phyloP scores from a whole-genome alignment of 73 alveolate genomes.

The Stentor roeselii region DNA sequence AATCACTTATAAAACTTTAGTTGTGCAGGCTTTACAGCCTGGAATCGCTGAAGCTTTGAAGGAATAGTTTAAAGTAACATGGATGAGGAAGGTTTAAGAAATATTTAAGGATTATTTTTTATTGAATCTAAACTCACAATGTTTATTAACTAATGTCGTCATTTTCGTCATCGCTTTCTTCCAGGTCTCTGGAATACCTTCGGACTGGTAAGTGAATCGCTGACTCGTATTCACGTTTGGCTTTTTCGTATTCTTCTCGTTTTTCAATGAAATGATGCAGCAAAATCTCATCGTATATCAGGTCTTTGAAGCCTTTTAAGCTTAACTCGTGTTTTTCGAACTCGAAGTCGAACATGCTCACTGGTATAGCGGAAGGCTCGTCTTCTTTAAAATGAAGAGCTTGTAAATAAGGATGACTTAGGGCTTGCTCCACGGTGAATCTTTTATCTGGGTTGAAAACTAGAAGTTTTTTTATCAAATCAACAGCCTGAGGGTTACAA shows the following conservation, averaged over 20 bases:
- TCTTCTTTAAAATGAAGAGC: constrained; percentile 71
- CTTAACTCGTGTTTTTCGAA: constrained; percentile 56
- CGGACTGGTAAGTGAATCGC: neutral
- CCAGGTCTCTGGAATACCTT: constrained; percentile 14
- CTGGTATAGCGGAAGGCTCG: constrained; percentile 55
- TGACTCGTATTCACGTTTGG: constrained; percentile 33
- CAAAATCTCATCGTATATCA: constrained; percentile 62
- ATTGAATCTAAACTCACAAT: too few species aligned
- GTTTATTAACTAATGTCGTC: constrained; percentile 1
- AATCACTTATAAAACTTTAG: neutral
- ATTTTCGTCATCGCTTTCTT: neutral
- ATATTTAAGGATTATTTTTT: too few species aligned
- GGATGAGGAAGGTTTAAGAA: neutral
- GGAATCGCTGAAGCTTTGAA: neutral
- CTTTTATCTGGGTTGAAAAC: constrained; percentile 82
- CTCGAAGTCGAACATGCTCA: constrained; percentile 54
- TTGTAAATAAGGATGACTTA: constrained; percentile 84
- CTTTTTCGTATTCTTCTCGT: constrained; percentile 49
- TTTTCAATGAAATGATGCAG: constrained; percentile 49
- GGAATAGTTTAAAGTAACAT: neutral
- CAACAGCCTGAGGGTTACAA: constrained; percentile 66
- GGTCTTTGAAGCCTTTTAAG: constrained; percentile 47
- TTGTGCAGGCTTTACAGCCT: neutral
- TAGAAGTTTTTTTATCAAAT: constrained; percentile 61
- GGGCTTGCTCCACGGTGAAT: constrained; percentile 84